Percentiles rank a stretch among this genome's conserved stretches.
These are phyloP conservation scores for Dactylellina sp. DNA, from an alignment of 2,329 filamentous ascomycete genomes.

Conservation along the genomic window DNA sequence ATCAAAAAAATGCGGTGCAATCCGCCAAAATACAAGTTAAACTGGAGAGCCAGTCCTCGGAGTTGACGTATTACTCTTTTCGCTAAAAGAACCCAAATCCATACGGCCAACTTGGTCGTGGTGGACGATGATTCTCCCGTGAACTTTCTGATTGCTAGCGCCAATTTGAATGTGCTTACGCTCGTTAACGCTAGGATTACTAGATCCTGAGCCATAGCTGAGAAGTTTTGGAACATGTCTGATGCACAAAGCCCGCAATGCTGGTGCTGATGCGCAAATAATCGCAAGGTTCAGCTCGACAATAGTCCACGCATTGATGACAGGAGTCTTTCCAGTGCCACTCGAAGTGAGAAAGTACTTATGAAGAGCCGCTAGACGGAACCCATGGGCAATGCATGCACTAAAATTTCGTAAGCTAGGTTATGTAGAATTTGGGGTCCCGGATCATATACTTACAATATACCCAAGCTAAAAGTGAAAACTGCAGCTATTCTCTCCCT, in stretches of 20 bases:
- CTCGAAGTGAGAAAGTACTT: conserved; percentile 44
- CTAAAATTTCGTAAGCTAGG: conserved; percentile 21
- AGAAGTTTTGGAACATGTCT: conserved; percentile 47
- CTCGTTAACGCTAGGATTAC: conserved; percentile 14
- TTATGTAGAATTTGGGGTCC: background rate
- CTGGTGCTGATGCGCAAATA: conserved; percentile 51
- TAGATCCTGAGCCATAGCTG: conserved; percentile 29
- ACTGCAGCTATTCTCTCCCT: conserved; percentile 49
- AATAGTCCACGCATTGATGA: conserved; percentile 54
- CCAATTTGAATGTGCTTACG: background rate
- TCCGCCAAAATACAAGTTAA: background rate
- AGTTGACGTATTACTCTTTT: background rate
- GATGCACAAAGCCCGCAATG: conserved; percentile 49
- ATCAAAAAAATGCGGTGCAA: background rate
- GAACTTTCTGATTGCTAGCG: conserved; percentile 24
- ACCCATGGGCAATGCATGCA: conserved; percentile 50
- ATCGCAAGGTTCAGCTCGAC: conserved; percentile 54
- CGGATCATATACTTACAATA: conserved; percentile 39
- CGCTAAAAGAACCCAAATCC: conserved; percentile 19
- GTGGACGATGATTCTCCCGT: conserved; percentile 37
- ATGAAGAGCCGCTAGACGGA: conserved; percentile 41
- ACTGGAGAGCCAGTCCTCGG: conserved; percentile 11
- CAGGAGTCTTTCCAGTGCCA: conserved; percentile 43
- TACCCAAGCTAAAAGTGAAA: conserved; percentile 54
- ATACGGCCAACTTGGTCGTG: conserved; percentile 34